Evolutionary conservation across 2,329 filamentous ascomycete species (phyloP), one percentile per base, ranked within the genome.

Genomic region (Alternaria metachromatica): DNA sequence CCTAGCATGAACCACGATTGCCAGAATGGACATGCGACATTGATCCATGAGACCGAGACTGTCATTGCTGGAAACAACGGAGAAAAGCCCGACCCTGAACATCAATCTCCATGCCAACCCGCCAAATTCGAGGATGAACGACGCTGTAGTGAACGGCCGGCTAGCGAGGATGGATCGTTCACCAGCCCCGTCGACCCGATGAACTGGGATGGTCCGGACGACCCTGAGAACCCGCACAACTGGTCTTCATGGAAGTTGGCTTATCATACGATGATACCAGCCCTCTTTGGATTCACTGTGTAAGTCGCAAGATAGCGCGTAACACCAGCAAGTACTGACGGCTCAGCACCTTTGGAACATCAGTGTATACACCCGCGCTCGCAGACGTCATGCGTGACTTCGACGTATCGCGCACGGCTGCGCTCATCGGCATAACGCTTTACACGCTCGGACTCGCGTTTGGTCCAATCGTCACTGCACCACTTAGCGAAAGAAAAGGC

Each of bases 391-490:
- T 84, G 78, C 44, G 72, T 0, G 81, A 86, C 7, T 91, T 91
- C 73, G 67, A 82, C 48, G 82, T 89, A 12, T 83, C 82, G 13
- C 82, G 82, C 53, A 89, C 87, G 1, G 82, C 84, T 8, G 86
- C 88, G 0, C 80, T 91, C n/a, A 77, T 90, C 0, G 86, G 86
- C 0, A 75, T 91, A 1, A 85, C 88, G 0, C 74, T 89, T 6
- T 91, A 89, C 73, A 84, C 88, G 6, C 77, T 90, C 10, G 88
- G 88, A 0, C 82, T 91, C 0, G 87, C 81, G 4, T 80, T 89
- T 15, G 89, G 88, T 0, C 89, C 89, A 7, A 78, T 90, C 54
- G 65, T 89, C 13, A 86, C 86, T 10, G 87, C 88, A 0, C 89
- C 88, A 0, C 70, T 89, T 0, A 88, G 85, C 53, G 89, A 91